Base-by-base conservation (phyloP, 164 flowering plant species). In the Akebia trifoliata region DNA sequence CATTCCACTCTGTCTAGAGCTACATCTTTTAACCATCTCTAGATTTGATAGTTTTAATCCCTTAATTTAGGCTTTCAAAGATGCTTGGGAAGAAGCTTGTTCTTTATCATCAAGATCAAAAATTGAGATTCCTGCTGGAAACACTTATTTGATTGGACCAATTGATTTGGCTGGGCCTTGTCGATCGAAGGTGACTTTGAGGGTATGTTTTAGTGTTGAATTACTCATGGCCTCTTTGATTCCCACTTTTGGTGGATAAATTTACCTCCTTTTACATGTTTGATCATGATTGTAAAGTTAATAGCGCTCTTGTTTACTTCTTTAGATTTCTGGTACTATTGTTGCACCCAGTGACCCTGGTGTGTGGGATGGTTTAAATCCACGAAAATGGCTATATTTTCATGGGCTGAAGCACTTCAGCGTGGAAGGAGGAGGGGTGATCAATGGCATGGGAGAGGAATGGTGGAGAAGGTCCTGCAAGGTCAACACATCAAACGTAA, bases 381-480 rank as follows among this genome's bases (percentile, higher is more conserved):
- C 69, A 37, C 74, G 72, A 29, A 87, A 76, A 60, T 94, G 99
- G 99, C 77, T 94, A 43, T 87, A 84, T 65, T 85, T 94, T 64
- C 78, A 76, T 68, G 71, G 76, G 36, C 68, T 94, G 67, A 78
- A 81, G 46, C 74, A 82, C 61, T 81, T 94, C 31, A 74, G 73
- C 4, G 57, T 94, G 2, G 81, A 80, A 60, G 96, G 97, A 8
- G 81, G 82, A 48, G 96, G 96, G 17, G 70, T 59, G 17, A 73
- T 94, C 50, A 70, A 87, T 60, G 99, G 99, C 15, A 87, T 69
- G 92, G 99, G 99, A 62, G 65, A 71, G 50, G 58, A 79, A 76
- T 94, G 99, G 99, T 94, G 99, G 99, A 74, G 69, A 28, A 68
- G 61, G 31, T 93, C 96, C 35, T 94, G 99, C 84, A 94, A 94